Evolutionary conservation across 2,329 filamentous ascomycete species (phyloP), one percentile per base, ranked within the genome.

Genomic region (Huntiella abstrusa): DNA sequence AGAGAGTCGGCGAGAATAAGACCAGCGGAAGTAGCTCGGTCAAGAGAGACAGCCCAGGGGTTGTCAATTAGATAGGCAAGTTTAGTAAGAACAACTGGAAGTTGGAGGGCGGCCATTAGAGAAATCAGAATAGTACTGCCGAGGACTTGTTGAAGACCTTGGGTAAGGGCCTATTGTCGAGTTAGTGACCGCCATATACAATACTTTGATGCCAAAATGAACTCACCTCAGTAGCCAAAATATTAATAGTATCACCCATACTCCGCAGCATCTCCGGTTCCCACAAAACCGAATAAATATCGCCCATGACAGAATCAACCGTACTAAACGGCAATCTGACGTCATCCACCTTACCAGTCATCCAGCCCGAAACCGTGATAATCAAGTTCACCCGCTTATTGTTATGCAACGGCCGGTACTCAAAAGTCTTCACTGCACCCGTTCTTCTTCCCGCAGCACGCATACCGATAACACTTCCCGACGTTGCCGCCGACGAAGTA

Each of bases 171-270:
- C 83, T 88, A 64, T 33, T 15, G 1, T 40, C 33, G 22, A 10
- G 16, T 35, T 5, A 39, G 33, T 22, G 51, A 41, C 32, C 19
- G 22, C 11, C 33, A 39, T n/a, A 43, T 28, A 35, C 5, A 15
- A 10, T 16, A 8, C 22, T 33, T 22, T 4, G 19, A 17, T 15
- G 12, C 43, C 11, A n/a, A 46, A 46, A 49, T 60, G 53, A 61
- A 74, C 72, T 63, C 63, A 88, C 84, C 75, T 98, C 91, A 33
- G 91, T 98, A 49, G 91, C 91, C 52, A 98, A 68, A 62, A 98
- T 96, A 56, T 95, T 95, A 56, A 98, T 96, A 40, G 91, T 98
- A 59, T 91, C 84, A 73, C 91, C 91, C 80, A 95, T 98, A 62
- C 85, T 94, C 55, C 77, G 80, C 58, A 98, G 71, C 87, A 98